phyloP scores from a whole-genome alignment of 306 rosid species.

The Cajanus cajan region DNA sequence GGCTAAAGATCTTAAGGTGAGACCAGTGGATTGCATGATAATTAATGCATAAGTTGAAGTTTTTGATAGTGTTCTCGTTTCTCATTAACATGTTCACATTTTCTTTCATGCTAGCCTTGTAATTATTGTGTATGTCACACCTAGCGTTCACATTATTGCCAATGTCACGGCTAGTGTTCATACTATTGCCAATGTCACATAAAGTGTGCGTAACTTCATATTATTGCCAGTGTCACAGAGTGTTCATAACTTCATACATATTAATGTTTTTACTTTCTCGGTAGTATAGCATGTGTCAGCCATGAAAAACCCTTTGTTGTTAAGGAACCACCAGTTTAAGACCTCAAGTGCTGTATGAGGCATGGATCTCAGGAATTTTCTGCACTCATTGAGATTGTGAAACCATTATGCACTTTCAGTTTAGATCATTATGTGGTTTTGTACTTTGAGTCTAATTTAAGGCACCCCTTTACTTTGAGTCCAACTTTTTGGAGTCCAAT shows the following conservation, averaged over 20 bases:
- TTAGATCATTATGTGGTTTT: conserved; percentile 15
- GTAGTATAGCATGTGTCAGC: not conserved
- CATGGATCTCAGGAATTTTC: not conserved
- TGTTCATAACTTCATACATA: not conserved
- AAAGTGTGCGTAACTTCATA: not conserved
- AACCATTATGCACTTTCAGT: not conserved
- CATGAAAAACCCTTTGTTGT: not conserved
- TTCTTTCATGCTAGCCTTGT: not conserved
- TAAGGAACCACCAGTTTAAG: conserved; percentile 13
- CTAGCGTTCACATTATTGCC: conserved; percentile 25
- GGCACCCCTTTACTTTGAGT: not conserved
- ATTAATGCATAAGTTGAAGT: not conserved
- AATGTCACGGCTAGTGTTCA: conserved; percentile 21
- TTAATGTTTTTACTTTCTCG: not conserved
- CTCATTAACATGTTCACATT: conserved; percentile 29
- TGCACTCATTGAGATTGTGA: conserved; percentile 17
- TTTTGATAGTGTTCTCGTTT: not conserved
- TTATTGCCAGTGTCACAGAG: not conserved
- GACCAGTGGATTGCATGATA: not conserved
- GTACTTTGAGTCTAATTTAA: conserved; percentile 33
- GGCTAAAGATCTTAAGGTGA: not conserved
- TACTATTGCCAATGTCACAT: not conserved
- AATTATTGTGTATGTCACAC: conserved; percentile 19
- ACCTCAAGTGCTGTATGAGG: not conserved
- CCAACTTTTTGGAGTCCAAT: not conserved